Evolutionary conservation across 352 stramenopile genomes (phyloP).

Genomic region (Phytopythium cucurbitacearum): DNA sequence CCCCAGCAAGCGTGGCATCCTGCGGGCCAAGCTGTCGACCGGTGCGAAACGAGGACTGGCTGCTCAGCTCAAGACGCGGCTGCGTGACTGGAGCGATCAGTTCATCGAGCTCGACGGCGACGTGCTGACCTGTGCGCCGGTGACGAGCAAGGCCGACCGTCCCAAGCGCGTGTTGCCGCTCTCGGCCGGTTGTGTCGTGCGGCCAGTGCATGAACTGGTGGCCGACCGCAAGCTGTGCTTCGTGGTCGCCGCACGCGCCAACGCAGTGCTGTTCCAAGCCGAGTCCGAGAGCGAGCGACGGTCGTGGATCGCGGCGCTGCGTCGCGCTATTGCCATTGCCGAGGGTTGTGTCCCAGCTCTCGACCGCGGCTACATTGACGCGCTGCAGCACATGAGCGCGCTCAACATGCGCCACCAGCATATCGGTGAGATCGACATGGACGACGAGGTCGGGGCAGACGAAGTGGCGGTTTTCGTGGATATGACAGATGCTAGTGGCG

Average conservation of each 20-base stretch:
- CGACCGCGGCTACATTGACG: slow-evolving; percentile 34
- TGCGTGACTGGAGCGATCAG: slow-evolving; percentile 52
- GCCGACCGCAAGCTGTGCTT: slow-evolving; percentile 66
- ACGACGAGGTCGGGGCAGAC: too few relatives aligned
- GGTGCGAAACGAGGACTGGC: not conserved
- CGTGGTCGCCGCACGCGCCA: slow-evolving; percentile 31
- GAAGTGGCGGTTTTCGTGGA: too few relatives aligned
- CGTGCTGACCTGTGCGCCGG: slow-evolving; percentile 41
- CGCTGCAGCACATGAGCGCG: slow-evolving; percentile 43
- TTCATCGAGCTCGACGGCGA: slow-evolving; percentile 63
- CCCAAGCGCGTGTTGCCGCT: slow-evolving; percentile 40
- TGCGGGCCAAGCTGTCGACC: slow-evolving; percentile 43
- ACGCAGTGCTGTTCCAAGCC: slow-evolving; percentile 57
- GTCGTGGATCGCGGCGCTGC: slow-evolving; percentile 56
- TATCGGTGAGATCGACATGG: too few relatives aligned
- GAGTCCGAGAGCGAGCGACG: slow-evolving; percentile 35
- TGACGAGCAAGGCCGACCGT: slow-evolving; percentile 7
- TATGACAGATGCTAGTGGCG: slow-evolving; percentile 2
- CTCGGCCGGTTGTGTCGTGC: slow-evolving; percentile 43
- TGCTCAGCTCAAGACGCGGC: slow-evolving; percentile 46
- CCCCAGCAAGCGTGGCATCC: slow-evolving; percentile 36
- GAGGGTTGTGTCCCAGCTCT: slow-evolving; percentile 53
- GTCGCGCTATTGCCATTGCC: slow-evolving; percentile 65
- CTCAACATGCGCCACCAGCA: slow-evolving; percentile 38
- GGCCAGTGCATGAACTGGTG: slow-evolving; percentile 58